A percentile compares a stretch with the other conserved stretches of the same genome.
phyloP scores from a whole-genome alignment of 441 rosid genomes.

The Erodium moschatum region DNA sequence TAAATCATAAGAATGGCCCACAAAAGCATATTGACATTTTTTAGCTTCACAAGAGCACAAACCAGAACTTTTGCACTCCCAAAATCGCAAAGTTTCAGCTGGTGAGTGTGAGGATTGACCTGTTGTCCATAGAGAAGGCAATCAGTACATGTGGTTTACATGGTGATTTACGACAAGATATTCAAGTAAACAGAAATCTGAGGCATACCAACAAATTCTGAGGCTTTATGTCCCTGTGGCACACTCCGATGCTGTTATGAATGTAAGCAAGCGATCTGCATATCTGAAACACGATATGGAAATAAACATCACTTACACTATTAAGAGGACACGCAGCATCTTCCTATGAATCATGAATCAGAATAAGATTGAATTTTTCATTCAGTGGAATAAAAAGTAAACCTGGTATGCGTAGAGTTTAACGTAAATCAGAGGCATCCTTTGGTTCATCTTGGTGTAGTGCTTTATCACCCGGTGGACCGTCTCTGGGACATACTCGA shows the following conservation, averaged over 20 bases:
- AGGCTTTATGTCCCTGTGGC: constrained; percentile 49
- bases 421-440: constrained; percentile 58
- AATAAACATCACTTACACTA: neutral
- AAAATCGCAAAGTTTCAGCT: constrained; percentile 82
- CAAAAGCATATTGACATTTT: neutral
- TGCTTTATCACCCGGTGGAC: constrained; percentile 60
- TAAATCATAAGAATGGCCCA: neutral
- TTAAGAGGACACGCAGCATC: neutral
- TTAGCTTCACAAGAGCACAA: constrained; percentile 23
- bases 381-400: neutral
- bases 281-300: constrained; percentile 25
- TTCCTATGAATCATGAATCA: no score
- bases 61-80: constrained; percentile 99
- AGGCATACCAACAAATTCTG: constrained; percentile 40
- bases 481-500: constrained; percentile 70
- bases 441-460: constrained; percentile 54
- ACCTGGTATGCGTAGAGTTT: constrained; percentile 74
- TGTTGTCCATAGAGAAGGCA: constrained; percentile 11
- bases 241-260: constrained; percentile 37
- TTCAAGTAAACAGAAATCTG: no score
- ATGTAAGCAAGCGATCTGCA: constrained; percentile 46
- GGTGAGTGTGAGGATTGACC: constrained; percentile 95
- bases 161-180: no score
- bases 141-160: no score
- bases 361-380: no score